phyloP scores from a whole-genome alignment of 768 basidiomycete species.

The Termitomyces sp. region DNA sequence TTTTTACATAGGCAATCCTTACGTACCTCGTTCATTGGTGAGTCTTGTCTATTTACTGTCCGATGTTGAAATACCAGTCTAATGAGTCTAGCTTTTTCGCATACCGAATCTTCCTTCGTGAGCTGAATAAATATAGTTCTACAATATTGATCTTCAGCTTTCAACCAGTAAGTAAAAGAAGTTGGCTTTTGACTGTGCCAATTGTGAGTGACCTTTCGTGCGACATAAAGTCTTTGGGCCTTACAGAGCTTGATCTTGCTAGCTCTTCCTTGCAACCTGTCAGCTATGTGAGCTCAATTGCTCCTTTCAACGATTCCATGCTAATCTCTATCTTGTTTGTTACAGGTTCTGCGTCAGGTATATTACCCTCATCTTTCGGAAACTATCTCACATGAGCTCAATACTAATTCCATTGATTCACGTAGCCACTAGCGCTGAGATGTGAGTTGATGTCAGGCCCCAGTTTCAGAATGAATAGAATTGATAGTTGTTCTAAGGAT shows the following conservation, averaged over 20 bases:
- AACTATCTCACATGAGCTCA: too few species aligned
- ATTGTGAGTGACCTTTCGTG: slow-evolving; percentile 7
- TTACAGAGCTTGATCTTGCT: too few species aligned
- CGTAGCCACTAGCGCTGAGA: slow-evolving; percentile 20
- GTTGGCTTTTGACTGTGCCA: too few species aligned
- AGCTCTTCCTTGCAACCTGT: too few species aligned
- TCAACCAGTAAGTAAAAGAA: too few species aligned
- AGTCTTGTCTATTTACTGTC: not conserved
- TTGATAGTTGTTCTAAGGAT: slow-evolving; percentile 14
- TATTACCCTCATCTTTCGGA: not conserved
- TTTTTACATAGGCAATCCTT: slow-evolving; percentile 17
- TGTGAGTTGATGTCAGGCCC: slow-evolving; percentile 10
- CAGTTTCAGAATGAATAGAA: not conserved
- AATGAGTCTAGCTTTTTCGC: slow-evolving; percentile 20
- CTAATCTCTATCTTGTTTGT: not conserved
- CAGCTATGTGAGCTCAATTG: slow-evolving; percentile 17
- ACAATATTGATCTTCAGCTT: too few species aligned
- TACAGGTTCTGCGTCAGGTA: slow-evolving; percentile 7
- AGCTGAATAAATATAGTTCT: not conserved
- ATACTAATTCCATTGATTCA: not conserved
- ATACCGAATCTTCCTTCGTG: slow-evolving; percentile 22
- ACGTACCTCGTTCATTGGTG: slow-evolving; percentile 27
- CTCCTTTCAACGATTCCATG: too few species aligned
- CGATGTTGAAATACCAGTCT: too few species aligned
- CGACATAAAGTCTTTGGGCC: too few species aligned